A percentile compares a stretch with the other conserved stretches of the same genome.
phyloP scores from a whole-genome alignment of 345 rosid species.

The Syzygium jambos region DNA sequence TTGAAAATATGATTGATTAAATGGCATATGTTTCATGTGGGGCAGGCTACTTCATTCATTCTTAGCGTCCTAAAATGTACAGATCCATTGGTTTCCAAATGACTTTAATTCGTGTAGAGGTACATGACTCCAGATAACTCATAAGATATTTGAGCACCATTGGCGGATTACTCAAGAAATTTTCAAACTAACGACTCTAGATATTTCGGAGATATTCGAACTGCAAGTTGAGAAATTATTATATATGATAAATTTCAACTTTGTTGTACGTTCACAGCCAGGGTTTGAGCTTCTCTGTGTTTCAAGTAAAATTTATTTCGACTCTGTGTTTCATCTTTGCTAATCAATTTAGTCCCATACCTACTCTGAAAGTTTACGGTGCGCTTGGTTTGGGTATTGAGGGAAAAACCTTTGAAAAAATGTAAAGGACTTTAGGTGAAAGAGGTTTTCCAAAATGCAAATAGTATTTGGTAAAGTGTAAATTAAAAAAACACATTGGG shows the following conservation, averaged over 20 bases:
- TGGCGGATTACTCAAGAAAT: neutral
- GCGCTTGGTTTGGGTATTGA: too few species aligned
- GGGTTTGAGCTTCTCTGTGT: neutral
- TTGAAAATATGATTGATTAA: neutral
- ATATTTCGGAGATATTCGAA: neutral
- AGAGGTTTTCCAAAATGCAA: too few species aligned
- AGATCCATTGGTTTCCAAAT: neutral
- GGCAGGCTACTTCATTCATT: neutral
- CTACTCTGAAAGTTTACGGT: neutral
- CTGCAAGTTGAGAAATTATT: neutral
- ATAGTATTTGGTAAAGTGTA: too few species aligned
- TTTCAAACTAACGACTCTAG: neutral
- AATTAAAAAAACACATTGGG: too few species aligned
- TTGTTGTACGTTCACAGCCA: neutral
- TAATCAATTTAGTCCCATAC: neutral
- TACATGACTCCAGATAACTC: neutral
- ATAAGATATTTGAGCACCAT: neutral
- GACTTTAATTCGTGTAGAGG: neutral
- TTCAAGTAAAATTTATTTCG: neutral
- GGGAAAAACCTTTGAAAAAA: too few species aligned
- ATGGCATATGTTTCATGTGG: neutral
- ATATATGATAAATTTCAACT: neutral
- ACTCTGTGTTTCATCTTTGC: neutral
- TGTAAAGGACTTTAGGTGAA: too few species aligned
- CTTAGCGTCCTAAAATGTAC: neutral